A percentile compares a stretch with the other conserved stretches of the same genome.
Conservation (phyloP, 805 yeast species). For the Spathaspora boniae region DNA sequence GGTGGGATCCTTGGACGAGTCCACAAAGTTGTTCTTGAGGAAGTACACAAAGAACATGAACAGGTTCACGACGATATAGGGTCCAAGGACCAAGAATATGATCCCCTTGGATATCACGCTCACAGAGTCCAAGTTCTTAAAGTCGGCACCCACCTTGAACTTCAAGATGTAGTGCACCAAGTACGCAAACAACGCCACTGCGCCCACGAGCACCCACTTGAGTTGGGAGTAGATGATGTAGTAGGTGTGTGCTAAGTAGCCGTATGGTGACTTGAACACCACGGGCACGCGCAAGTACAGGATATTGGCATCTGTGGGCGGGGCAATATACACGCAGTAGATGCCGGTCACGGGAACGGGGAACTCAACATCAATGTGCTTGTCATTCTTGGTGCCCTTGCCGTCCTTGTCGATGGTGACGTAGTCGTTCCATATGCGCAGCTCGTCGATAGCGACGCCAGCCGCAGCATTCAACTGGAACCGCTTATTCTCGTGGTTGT, state of each 20-base stretch:
- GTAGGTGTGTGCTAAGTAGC: slow-evolving; percentile 18
- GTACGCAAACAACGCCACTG: slow-evolving; percentile 15
- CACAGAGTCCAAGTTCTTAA: slow-evolving; percentile 22
- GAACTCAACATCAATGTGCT: slow-evolving; percentile 11
- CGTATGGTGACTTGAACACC: slow-evolving; percentile 19
- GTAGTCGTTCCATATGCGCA: slow-evolving; percentile 9
- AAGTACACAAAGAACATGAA: slow-evolving; percentile 5
- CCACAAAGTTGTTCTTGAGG: slow-evolving; percentile 13
- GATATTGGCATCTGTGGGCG: slow-evolving; percentile 15
- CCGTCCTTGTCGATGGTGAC: slow-evolving; percentile 4
- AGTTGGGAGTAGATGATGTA: slow-evolving; percentile 17
- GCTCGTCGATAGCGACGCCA: slow-evolving; percentile 8
- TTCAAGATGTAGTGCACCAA: slow-evolving; percentile 24
- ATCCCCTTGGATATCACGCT: slow-evolving; percentile 26
- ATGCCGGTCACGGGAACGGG: slow-evolving; percentile 20
- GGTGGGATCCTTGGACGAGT: slow-evolving; percentile 3
- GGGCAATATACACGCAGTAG: slow-evolving; percentile 30
- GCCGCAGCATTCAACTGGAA: slow-evolving; percentile 11
- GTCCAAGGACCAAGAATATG: slow-evolving; percentile 23
- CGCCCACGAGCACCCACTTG: slow-evolving; percentile 13
- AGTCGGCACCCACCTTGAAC: slow-evolving; percentile 24
- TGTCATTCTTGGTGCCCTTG: slow-evolving; percentile 3
- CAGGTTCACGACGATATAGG: slow-evolving; percentile 12
- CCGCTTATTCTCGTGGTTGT: slow-evolving; percentile 9
- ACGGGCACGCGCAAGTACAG: slow-evolving; percentile 18